Evolutionary conservation across 2,329 filamentous ascomycete genomes (phyloP).

Genomic region (Cladosporium sp.): DNA sequence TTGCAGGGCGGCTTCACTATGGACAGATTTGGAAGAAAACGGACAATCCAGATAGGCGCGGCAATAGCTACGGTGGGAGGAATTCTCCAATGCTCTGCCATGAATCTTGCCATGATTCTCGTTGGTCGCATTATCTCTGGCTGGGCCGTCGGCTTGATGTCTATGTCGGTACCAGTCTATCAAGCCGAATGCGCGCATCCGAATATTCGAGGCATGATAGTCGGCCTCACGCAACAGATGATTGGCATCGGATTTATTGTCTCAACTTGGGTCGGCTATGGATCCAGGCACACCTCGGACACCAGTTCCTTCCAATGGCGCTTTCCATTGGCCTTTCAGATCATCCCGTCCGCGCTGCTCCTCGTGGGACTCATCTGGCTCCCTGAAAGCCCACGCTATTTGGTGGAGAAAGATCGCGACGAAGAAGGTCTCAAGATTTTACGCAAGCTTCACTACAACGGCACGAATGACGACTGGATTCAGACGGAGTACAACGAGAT

Average conservation of each 20-base stretch:
- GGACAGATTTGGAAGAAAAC: slow-evolving; percentile 57
- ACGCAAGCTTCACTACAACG: slow-evolving; percentile 51
- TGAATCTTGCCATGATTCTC: slow-evolving; percentile 53
- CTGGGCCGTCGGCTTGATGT: slow-evolving; percentile 55
- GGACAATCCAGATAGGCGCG: slow-evolving; percentile 58
- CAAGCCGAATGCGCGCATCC: slow-evolving; percentile 59
- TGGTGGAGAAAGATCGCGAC: slow-evolving; percentile 26
- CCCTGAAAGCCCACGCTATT: slow-evolving; percentile 22
- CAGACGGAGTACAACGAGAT: slow-evolving; percentile 57
- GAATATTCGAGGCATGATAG: slow-evolving; percentile 55
- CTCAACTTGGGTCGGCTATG: slow-evolving; percentile 51
- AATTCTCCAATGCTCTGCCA: slow-evolving; percentile 55
- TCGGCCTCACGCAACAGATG: slow-evolving; percentile 55
- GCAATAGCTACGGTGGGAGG: slow-evolving; percentile 56
- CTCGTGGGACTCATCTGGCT: slow-evolving; percentile 39
- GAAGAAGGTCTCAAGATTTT: slow-evolving; percentile 25
- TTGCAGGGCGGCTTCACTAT: slow-evolving; percentile 48
- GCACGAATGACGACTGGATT: slow-evolving; percentile 52
- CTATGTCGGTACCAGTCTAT: slow-evolving; percentile 59
- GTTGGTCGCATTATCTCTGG: slow-evolving; percentile 58
- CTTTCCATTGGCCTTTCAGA: slow-evolving; percentile 45
- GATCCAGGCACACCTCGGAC: slow-evolving; percentile 36
- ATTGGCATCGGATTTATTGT: slow-evolving; percentile 55
- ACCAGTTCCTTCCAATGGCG: slow-evolving; percentile 34
- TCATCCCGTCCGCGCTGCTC: slow-evolving; percentile 41